phyloP scores from a whole-genome alignment of 73 alveolate species.

The Uronychia setigera region DNA sequence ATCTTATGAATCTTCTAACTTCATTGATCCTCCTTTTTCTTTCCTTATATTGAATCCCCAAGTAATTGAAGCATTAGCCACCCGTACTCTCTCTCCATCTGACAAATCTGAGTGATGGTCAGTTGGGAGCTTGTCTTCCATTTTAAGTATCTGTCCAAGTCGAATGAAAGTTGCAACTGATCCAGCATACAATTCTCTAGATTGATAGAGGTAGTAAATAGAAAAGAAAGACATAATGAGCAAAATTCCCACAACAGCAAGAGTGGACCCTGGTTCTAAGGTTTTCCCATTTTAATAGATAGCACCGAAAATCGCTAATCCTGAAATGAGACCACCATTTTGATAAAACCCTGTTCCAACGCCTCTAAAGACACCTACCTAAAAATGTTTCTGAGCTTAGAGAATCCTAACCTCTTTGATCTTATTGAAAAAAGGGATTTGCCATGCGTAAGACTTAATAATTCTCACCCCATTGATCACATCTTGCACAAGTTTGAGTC shows the following conservation, averaged over 20 bases:
- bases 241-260: background rate
- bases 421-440: conserved; percentile 22
- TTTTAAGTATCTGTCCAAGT: background rate
- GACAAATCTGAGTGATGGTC: background rate
- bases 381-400: background rate
- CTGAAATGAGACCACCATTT: background rate
- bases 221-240: background rate
- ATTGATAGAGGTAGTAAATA: background rate
- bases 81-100: background rate
- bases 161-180: background rate
- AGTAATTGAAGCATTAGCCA: background rate
- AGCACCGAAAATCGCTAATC: background rate
- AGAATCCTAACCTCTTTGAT: conserved; percentile 7
- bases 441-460: conserved; percentile 52
- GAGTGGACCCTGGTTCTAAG: background rate
- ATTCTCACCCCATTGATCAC: conserved; percentile 39
- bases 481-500: conserved; percentile 17
- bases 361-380: background rate
- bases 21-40: background rate
- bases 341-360: background rate
- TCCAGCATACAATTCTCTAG: background rate
- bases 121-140: background rate
- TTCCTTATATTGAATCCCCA: background rate
- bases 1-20: background rate
- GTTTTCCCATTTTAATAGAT: background rate